A percentile compares a stretch with the other conserved stretches of the same genome.
These are phyloP conservation scores for Mitragyna speciosa DNA, from an alignment of 257 asterid species.

Conservation along the genomic window DNA sequence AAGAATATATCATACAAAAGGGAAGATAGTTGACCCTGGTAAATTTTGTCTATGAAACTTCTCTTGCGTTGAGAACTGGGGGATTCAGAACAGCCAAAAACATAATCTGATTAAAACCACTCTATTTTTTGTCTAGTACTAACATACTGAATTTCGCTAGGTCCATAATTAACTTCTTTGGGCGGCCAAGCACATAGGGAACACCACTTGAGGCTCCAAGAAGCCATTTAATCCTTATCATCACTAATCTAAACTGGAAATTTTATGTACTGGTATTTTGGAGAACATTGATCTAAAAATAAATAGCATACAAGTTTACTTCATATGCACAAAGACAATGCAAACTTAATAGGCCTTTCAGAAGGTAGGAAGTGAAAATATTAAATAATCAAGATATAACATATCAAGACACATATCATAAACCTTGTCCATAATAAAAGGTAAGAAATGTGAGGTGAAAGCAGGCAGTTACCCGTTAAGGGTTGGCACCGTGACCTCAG, in stretches of 20 bases:
- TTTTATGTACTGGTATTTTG: neutral
- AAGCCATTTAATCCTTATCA: neutral
- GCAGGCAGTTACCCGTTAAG: conserved; percentile 66
- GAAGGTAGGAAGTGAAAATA: neutral
- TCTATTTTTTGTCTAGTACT: neutral
- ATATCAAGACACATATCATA: neutral
- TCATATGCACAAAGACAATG: neutral
- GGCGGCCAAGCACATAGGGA: neutral
- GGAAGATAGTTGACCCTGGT: neutral
- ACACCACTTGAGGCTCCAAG: neutral
- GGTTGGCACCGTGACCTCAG: conserved; percentile 74
- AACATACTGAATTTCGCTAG: neutral
- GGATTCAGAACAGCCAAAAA: neutral
- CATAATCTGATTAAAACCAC: neutral
- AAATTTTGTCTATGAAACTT: neutral
- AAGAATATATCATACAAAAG: no score
- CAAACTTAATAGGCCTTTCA: neutral
- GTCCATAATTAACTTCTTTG: neutral
- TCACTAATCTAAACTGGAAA: neutral
- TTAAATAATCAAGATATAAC: neutral
- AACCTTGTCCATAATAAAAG: neutral
- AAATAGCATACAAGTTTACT: neutral
- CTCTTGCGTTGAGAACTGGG: neutral
- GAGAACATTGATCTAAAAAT: neutral
- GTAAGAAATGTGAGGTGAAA: neutral